Base-by-base conservation (phyloP, 2,329 filamentous ascomycete species). In the Rhynchosporium agropyri region DNA sequence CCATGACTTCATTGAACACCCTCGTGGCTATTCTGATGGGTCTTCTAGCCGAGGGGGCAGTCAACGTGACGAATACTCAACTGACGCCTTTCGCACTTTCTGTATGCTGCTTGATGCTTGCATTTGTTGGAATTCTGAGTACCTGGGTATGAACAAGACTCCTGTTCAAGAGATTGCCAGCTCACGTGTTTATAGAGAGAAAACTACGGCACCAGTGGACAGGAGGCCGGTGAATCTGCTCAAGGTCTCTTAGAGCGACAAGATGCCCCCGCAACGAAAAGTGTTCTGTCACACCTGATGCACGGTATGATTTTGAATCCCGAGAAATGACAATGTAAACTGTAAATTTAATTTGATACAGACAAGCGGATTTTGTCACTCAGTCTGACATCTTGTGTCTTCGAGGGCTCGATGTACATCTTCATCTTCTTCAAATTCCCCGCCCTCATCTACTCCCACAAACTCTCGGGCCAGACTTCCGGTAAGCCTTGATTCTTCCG, bases 351-450 rank as follows among this genome's bases (percentile, higher is more conserved):
- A 46, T 46, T 15, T 3, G 42, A 73, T 42, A 65, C 66, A 72
- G 79, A 83, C 66, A 79, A 78, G 46, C 77, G 79, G 6, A 77
- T 85, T 43, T 69, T 83, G 33, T 76, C 81, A 2, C 74, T 87
- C 6, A 78, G 76, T 1, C 70, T 85, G 56, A 78, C 79, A 2
- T 81, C 81, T 2, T 83, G 79, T 61, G 79, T 83, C 68, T 85
- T 86, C 67, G 84, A 87, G 72, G 83, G 83, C 10, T 79, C 83
- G 13, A 83, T 86, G 77, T 86, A 85, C 69, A 76, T 87, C 7
- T 85, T 84, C 68, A 81, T 86, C 63, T 86, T 85, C 73, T 85
- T 84, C 75, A 85, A 84, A 79, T 82, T 83, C 3, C 80, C 82
- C 1, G 79, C 82, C 3, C 74, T 86, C 26, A 80, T 77, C 62